Evolutionary conservation across 1,139 yeast genomes (phyloP).

Genomic region (Keqinozyma sinolaborantium): DNA sequence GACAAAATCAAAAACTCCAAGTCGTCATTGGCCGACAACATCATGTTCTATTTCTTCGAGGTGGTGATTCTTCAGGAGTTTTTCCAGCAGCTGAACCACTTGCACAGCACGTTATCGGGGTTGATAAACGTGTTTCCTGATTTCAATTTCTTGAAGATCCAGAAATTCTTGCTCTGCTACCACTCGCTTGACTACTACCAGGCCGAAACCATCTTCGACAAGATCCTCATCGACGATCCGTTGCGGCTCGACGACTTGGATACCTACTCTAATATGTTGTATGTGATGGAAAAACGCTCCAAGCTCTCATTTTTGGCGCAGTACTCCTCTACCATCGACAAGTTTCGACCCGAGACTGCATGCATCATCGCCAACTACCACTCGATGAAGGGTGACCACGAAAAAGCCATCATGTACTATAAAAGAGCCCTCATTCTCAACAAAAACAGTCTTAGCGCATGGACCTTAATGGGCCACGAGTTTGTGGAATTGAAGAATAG

Average conservation of each 20-base stretch:
- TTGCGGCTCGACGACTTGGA: constrained; percentile 87
- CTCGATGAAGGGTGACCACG: constrained; percentile 89
- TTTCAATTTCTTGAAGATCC: constrained; percentile 73
- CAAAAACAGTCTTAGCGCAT: constrained; percentile 81
- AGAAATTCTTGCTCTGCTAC: constrained; percentile 75
- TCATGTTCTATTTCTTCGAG: constrained; percentile 69
- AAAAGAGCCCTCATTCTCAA: constrained; percentile 83
- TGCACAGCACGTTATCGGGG: constrained; percentile 46
- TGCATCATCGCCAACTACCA: constrained; percentile 93
- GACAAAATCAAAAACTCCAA: constrained; percentile 29
- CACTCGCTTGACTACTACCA: constrained; percentile 77
- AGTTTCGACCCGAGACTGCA: constrained; percentile 91
- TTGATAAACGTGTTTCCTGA: constrained; percentile 58
- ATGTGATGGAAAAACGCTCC: constrained; percentile 87
- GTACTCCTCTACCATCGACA: constrained; percentile 76
- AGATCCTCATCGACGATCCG: constrained; percentile 74
- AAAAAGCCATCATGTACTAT: constrained; percentile 89
- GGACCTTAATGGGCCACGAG: constrained; percentile 99
- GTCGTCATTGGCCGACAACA: constrained; percentile 18
- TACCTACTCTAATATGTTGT: constrained; percentile 86
- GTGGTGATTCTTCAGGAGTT: constrained; percentile 76
- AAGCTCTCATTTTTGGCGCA: constrained; percentile 88
- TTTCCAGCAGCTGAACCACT: constrained; percentile 58
- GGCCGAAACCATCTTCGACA: constrained; percentile 79
- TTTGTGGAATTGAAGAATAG: constrained; percentile 94